Conservation (phyloP, 495 filamentous ascomycete species). For the Achaetomiella virescens region DNA sequence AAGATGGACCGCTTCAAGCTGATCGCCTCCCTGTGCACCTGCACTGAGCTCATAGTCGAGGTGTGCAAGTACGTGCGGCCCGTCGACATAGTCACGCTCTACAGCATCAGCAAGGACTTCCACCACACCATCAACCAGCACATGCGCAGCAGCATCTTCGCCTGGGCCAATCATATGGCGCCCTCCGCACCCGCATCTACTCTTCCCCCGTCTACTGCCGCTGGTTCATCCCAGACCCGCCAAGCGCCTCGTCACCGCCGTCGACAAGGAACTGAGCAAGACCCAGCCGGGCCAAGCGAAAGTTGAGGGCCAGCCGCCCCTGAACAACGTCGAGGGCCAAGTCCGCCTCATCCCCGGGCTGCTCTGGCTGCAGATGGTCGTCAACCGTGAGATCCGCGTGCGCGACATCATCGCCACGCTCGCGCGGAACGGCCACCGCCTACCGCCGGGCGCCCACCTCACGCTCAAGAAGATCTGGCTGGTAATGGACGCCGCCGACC, state of each 20-base stretch:
- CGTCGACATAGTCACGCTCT: slow-evolving; percentile 48
- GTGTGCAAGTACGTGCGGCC: slow-evolving; percentile 46
- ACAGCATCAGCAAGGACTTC: slow-evolving; percentile 52
- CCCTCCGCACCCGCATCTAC: slow-evolving; percentile 44
- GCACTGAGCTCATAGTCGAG: slow-evolving; percentile 45
- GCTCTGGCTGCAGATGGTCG: slow-evolving; percentile 26
- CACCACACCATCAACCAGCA: slow-evolving; percentile 45
- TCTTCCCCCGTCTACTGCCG: slow-evolving; percentile 43
- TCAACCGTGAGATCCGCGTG: slow-evolving; percentile 24
- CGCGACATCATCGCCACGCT: slow-evolving; percentile 52
- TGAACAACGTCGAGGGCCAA: slow-evolving; percentile 3
- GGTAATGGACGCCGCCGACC: slow-evolving; percentile 53
- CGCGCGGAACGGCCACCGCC: slow-evolving; percentile 42
- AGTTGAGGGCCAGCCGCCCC: background rate
- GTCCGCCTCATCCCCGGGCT: slow-evolving; percentile 25
- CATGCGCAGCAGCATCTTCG: slow-evolving; percentile 32
- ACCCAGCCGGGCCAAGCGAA: slow-evolving; percentile 9
- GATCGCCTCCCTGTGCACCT: slow-evolving; percentile 41
- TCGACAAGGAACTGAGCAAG: slow-evolving; percentile 14
- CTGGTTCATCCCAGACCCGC: slow-evolving; percentile 40
- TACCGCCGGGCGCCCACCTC: slow-evolving; percentile 38
- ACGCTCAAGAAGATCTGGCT: slow-evolving; percentile 61
- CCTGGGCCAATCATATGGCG: slow-evolving; percentile 30
- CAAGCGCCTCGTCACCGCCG: slow-evolving; percentile 19
- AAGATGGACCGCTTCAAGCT: slow-evolving; percentile 38